Evolutionary conservation across 2,329 filamentous ascomycete species (phyloP), one percentile per base, ranked within the genome.

Genomic region (Escovopsis sp.): DNA sequence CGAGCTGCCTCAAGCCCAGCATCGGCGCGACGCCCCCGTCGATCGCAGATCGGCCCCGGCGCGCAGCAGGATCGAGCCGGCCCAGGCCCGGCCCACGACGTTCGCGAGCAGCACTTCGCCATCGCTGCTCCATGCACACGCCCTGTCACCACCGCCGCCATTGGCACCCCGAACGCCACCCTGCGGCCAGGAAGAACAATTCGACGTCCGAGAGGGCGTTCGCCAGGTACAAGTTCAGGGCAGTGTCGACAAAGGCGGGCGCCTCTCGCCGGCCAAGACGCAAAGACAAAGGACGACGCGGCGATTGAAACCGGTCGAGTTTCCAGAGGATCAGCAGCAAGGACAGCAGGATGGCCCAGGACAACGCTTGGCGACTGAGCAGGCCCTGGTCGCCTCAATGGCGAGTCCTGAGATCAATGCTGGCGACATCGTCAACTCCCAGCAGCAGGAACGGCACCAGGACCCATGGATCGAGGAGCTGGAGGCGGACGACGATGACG

Each of bases 1-100:
- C 32, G 49, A 51, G 26, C 41, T 58, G 4, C 56, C 56, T 2
- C 48, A 49, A 27, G 52, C 48, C 6, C 46, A 48, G 12, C 36
- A 41, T 27, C 35, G 33, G 9, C 18, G 28, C 10, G 38, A 43
- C 27, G 31, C 21, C 6, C 40, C 49, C 13, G 41, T 56, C 9
- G 53, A 53, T 27, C 42, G 46, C n/a, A 39, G 36, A 28, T 41
- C 48, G 28, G 39, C 36, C 0, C 38, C n/a, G n/a, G n/a, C n/a
- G n/a, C n/a, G n/a, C n/a, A n/a, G 19, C 19, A 15, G 30, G 26
- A 14, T 35, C 17, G 28, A 11, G 14, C 18, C 33, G 36, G 28
- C 21, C 8, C 33, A 40, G 28, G 27, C 18, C 19, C 19, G 23
- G 13, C 35, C 29, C 18, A 26, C 26, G 4, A 21, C 31, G n/a